Evolutionary conservation across 768 basidiomycete species (phyloP), one percentile per base, ranked within the genome.

Genomic region (Chalciporus chontae): DNA sequence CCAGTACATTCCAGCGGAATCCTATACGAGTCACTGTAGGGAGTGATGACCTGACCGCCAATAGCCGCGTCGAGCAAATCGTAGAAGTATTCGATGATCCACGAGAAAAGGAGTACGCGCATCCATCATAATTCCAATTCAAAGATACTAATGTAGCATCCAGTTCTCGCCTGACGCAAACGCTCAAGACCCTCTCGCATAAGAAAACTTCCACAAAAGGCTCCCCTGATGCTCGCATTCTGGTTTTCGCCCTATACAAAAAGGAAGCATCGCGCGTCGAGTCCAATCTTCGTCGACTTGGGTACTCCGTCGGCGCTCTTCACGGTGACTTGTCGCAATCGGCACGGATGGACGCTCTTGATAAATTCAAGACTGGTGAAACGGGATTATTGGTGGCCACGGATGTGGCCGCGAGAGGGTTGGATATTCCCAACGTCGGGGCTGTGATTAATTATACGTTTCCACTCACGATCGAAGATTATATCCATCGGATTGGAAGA

Each of bases 381-480:
- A 87, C 83, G 7, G 81, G 84, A 37, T 64, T 98, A 23, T 75
- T 98, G 54, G 95, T 99, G 44, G 96, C 96, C 8, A 99, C 92
- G 19, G 96, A 99, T 66, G 96, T 99, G 8, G 96, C 96, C 6
- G 94, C 96, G 40, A 83, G 96, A 46, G 96, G 96, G 8, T 73
- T 99, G 55, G 96, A 99, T 73, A 98, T 99, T 60, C 94, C 96
- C 2, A 86, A 95, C 63, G 96, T 99, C 26, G 89, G 83, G 21
- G 80, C 86, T 21, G 96, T 99, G 41, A 82, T 98, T 66, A 96
- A 97, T 71, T 95, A 96, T 62, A 94, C 90, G n/a, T 97, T 94
- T 73, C 95, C 95, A 36, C 74, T 99, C 62, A 97, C 94, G 2
- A 87, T 97, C 42, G 95, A 96, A 71, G 87, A 91, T 71, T 94